A percentile compares a stretch with the other conserved stretches of the same genome.
These are phyloP conservation scores for Solanum hybrid DNA, from an alignment of 305 asterid genomes.

Conservation along the genomic window DNA sequence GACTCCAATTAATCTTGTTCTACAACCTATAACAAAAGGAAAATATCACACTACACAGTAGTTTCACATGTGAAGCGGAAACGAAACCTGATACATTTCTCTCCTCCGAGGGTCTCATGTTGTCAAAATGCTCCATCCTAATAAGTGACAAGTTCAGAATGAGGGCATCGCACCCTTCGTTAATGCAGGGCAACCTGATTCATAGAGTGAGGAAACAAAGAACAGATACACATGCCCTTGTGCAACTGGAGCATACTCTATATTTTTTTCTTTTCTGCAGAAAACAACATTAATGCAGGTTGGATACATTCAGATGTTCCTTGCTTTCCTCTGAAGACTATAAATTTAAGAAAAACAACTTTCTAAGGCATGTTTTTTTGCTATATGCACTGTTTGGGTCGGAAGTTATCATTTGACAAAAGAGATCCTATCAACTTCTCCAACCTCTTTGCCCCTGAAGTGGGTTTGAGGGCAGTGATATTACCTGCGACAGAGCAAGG, in stretches of 20 bases:
- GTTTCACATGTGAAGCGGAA: not conserved
- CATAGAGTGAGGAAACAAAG: not conserved
- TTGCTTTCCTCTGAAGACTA: conserved; percentile 4
- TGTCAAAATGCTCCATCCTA: not conserved
- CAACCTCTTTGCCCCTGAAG: conserved; percentile 75
- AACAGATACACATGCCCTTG: not conserved
- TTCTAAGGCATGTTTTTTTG: not conserved
- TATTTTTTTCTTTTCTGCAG: not conserved
- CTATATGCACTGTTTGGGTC: conserved; percentile 80
- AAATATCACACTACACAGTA: not conserved
- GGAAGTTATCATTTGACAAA: conserved; percentile 52
- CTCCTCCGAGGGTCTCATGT: not conserved
- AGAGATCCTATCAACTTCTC: conserved; percentile 53
- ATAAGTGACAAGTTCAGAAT: not conserved
- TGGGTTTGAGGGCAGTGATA: conserved; percentile 51
- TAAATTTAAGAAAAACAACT: not conserved
- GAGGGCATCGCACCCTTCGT: not conserved
- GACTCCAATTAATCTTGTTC: not conserved
- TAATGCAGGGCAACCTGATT: not conserved
- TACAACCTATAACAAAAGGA: not conserved
- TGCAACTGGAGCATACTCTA: not conserved
- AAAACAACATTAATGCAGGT: not conserved
- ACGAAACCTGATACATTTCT: not conserved
- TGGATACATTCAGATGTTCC: not conserved
- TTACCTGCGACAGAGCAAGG: conserved; percentile 72